Evolutionary conservation across 2,329 filamentous ascomycete species (phyloP).

Genomic region (Aspergillus versicolor): DNA sequence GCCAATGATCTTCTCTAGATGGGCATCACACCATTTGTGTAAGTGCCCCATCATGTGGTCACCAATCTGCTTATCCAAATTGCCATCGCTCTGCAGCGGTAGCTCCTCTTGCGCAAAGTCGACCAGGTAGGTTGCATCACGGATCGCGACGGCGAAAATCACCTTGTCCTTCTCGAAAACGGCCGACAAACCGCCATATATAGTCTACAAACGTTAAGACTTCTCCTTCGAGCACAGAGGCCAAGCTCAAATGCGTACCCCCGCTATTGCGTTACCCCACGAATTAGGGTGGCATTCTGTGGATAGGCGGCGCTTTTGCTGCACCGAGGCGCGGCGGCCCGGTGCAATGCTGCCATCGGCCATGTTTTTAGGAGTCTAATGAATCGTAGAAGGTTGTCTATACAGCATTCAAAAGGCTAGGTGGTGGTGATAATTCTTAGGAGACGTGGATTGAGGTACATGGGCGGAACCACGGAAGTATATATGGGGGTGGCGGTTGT

Average conservation of each 20-base stretch:
- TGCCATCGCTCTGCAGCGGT: conserved; percentile 42
- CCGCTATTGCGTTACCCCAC: conserved; percentile 39
- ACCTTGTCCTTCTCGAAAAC: conserved; percentile 46
- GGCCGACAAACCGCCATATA: conserved; percentile 43
- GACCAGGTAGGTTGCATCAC: conserved; percentile 72
- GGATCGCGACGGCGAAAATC: conserved; percentile 66
- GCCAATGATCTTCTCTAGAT: conserved; percentile 73
- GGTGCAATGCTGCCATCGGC: conserved; percentile 15
- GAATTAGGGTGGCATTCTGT: conserved; percentile 31
- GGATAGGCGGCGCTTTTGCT: conserved; percentile 34
- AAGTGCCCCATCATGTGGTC: conserved; percentile 61
- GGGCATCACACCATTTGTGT: conserved; percentile 60
- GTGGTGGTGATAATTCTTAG: neutral
- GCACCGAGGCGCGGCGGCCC: conserved; percentile 31
- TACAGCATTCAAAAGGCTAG: neutral
- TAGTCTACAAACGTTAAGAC: conserved; percentile 29
- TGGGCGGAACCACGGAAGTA: conserved; percentile 2
- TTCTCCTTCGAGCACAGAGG: neutral
- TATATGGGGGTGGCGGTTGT: neutral
- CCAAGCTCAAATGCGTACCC: conserved; percentile 26
- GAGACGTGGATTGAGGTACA: neutral
- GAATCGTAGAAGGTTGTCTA: neutral
- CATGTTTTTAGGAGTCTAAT: neutral
- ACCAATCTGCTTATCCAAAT: conserved; percentile 49
- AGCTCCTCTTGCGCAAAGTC: conserved; percentile 69